Evolutionary conservation across 345 rosid species (phyloP).

Genomic region (Pseudoturritis turrita): DNA sequence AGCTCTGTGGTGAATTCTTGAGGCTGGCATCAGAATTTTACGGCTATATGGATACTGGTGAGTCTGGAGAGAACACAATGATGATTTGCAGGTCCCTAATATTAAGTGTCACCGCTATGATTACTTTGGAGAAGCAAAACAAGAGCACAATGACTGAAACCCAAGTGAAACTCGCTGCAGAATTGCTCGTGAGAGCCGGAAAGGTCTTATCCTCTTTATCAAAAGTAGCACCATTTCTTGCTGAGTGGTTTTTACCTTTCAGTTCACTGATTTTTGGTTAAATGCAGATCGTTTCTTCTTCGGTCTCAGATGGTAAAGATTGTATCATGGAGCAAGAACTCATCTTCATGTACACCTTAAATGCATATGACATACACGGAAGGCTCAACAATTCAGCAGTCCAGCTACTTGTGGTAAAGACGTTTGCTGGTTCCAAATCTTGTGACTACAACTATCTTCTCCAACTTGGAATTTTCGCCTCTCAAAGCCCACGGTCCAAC

Average conservation of each 20-base stretch:
- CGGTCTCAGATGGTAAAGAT: constrained; percentile 37
- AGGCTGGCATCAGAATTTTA: constrained; percentile 64
- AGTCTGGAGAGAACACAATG: constrained; percentile 45
- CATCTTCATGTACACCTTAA: constrained; percentile 65
- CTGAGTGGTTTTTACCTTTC: not conserved
- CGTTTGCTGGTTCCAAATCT: constrained; percentile 64
- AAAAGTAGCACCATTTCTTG: not conserved
- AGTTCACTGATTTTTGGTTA: constrained; percentile 3
- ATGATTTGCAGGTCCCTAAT: constrained; percentile 68
- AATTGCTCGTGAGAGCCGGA: constrained; percentile 70
- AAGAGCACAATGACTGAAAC: constrained; percentile 41
- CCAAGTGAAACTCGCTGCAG: constrained; percentile 64
- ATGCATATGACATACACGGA: constrained; percentile 62
- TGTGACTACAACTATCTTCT: constrained; percentile 65
- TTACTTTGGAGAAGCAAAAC: constrained; percentile 66
- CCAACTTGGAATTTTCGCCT: constrained; percentile 70
- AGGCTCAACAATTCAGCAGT: constrained; percentile 48
- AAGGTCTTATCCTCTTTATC: constrained; percentile 45
- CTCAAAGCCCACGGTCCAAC: constrained; percentile 60
- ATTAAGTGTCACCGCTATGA: constrained; percentile 63
- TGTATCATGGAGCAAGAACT: constrained; percentile 48
- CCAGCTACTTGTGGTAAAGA: constrained; percentile 58
- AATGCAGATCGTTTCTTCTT: constrained; percentile 27
- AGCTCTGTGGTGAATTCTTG: constrained; percentile 58
- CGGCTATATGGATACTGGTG: constrained; percentile 37